Conservation (phyloP, 352 stramenopile species). For the Paralagenidium karlingii region DNA sequence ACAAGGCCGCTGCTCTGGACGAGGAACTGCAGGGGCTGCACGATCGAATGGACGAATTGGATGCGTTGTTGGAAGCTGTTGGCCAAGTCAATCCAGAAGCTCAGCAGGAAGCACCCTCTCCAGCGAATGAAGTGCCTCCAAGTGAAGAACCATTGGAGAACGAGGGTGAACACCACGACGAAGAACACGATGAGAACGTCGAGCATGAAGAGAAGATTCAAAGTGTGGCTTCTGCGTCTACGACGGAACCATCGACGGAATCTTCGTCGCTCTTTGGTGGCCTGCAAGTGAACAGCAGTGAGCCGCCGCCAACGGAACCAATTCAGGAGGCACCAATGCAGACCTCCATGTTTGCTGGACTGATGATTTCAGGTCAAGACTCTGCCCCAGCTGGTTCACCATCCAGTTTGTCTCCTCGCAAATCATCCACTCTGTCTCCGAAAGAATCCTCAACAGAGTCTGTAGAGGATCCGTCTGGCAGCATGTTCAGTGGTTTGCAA, state of each 20-base stretch:
- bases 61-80: constrained; percentile 17
- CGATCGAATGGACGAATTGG: constrained; percentile 30
- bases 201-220: constrained; percentile 17
- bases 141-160: background rate
- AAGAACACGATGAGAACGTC: constrained; percentile 1
- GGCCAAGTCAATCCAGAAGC: constrained; percentile 3
- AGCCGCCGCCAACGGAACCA: constrained; percentile 2
- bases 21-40: constrained; percentile 45
- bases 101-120: constrained; percentile 1
- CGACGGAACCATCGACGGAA: background rate
- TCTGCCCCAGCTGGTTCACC: too few species aligned
- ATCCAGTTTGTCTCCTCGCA: too few species aligned
- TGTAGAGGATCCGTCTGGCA: too few species aligned
- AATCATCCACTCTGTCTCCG: too few species aligned
- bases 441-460: too few species aligned
- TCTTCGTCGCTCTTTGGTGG: constrained; percentile 9
- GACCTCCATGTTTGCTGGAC: constrained; percentile 22
- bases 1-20: constrained; percentile 39
- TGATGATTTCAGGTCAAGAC: too few species aligned
- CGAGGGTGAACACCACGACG: background rate
- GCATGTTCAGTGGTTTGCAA: too few species aligned
- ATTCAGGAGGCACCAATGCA: too few species aligned
- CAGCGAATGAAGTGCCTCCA: too few species aligned
- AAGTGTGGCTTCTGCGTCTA: constrained; percentile 6
- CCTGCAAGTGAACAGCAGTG: constrained; percentile 9